Conservation (phyloP, 2,329 filamentous ascomycete genomes). For the Xenoacremonium recifei region DNA sequence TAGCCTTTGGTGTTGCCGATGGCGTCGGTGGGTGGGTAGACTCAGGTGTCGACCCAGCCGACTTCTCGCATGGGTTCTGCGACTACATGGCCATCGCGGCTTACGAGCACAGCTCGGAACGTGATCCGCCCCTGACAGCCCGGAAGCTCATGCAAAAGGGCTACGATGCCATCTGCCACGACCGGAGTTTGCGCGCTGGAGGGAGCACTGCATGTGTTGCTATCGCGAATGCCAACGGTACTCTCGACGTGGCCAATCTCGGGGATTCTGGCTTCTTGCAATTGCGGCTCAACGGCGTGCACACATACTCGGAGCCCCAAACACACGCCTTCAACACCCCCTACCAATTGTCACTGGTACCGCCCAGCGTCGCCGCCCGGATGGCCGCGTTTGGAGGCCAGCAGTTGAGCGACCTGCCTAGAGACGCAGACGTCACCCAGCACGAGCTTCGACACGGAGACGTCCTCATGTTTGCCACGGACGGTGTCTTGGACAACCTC, state of each 20-base stretch:
- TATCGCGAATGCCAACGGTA: conserved; percentile 69
- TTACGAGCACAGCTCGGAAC: conserved; percentile 49
- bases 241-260: conserved; percentile 85
- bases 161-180: conserved; percentile 77
- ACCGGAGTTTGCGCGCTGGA: conserved; percentile 72
- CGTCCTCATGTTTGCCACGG: conserved; percentile 88
- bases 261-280: conserved; percentile 94
- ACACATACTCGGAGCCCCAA: conserved; percentile 79
- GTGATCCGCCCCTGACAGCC: conserved; percentile 51
- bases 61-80: conserved; percentile 93
- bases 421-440: conserved; percentile 77
- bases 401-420: conserved; percentile 78
- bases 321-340: conserved; percentile 98
- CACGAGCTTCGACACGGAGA: conserved; percentile 84
- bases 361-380: conserved; percentile 73
- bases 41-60: conserved; percentile 87
- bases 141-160: conserved; percentile 75
- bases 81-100: conserved; percentile 85
- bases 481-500: conserved; percentile 95
- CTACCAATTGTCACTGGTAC: conserved; percentile 88
- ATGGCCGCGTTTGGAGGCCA: conserved; percentile 80
- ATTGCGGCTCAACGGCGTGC: conserved; percentile 79
- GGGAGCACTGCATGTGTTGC: conserved; percentile 93
- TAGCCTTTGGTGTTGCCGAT: conserved; percentile 88
- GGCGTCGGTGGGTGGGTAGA: conserved; percentile 95